Percentiles rank a stretch among this genome's conserved stretches.
phyloP scores from a whole-genome alignment of 2,329 filamentous ascomycete species.

The Aspergillus novoparasiticus region DNA sequence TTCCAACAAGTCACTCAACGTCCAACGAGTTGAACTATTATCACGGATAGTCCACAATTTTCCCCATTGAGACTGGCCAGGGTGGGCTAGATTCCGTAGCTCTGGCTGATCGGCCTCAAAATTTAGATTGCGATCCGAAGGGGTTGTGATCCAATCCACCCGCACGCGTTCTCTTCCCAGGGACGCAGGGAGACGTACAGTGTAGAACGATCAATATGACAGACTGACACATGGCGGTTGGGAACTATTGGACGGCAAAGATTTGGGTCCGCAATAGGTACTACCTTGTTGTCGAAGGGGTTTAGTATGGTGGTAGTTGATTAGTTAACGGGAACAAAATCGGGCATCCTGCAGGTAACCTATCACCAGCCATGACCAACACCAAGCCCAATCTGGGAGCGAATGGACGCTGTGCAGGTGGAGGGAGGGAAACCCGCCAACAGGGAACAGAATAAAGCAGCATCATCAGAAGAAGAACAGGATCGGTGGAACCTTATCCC shows the following conservation, averaged over 20 bases:
- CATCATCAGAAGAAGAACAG: conserved; percentile 11
- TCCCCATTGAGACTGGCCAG: neutral
- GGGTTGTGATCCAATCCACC: neutral
- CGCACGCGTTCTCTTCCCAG: neutral
- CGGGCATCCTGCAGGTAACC: neutral
- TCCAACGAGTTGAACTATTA: neutral
- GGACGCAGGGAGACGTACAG: neutral
- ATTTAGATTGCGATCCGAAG: neutral
- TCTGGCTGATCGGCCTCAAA: neutral
- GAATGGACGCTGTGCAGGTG: neutral
- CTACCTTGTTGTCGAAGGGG: neutral
- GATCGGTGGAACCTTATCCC: conserved; percentile 20
- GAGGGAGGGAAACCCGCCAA: neutral
- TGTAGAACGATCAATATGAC: neutral
- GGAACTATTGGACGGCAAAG: neutral
- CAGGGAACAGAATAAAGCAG: neutral
- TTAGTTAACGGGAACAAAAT: neutral
- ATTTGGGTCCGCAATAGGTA: neutral
- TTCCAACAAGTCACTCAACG: conserved; percentile 6
- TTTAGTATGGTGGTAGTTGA: neutral
- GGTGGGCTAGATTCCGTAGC: neutral
- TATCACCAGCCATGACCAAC: neutral
- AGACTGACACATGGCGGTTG: neutral
- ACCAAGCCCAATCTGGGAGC: neutral
- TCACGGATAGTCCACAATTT: neutral